phyloP scores from a whole-genome alignment of 192 early-diverging fungal genomes.

The Backusella morwellensis region DNA sequence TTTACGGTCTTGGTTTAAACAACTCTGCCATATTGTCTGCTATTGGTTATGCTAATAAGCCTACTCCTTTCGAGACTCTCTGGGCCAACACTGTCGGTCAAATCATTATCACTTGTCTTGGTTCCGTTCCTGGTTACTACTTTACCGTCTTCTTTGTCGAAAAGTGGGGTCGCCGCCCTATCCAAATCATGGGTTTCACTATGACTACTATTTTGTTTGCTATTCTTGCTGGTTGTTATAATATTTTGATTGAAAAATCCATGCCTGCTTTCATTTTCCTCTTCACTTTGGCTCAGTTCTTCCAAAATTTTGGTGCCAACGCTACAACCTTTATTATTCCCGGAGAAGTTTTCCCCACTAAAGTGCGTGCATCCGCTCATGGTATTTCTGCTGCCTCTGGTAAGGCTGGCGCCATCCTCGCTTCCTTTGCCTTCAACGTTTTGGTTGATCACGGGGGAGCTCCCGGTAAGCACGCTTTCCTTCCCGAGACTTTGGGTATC shows the following conservation, averaged over 20 bases:
- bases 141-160: conserved; percentile 82
- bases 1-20: conserved; percentile 76
- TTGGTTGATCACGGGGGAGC: conserved; percentile 46
- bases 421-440: conserved; percentile 59
- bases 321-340: conserved; percentile 79
- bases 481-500: conserved; percentile 51
- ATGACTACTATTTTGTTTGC: conserved; percentile 73
- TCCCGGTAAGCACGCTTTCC: conserved; percentile 47
- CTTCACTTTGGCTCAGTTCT: conserved; percentile 56
- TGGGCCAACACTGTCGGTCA: conserved; percentile 77
- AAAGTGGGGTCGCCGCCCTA: conserved; percentile 79
- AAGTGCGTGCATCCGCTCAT: conserved; percentile 72
- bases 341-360: conserved; percentile 73
- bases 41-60: conserved; percentile 62
- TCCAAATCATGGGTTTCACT: conserved; percentile 84
- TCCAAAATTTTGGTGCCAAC: conserved; percentile 86
- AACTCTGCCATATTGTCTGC: conserved; percentile 66
- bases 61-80: conserved; percentile 46
- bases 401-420: conserved; percentile 72
- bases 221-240: conserved; percentile 63
- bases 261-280: conserved; percentile 44
- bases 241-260: conserved; percentile 55
- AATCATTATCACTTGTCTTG: conserved; percentile 83
- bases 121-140: conserved; percentile 90
- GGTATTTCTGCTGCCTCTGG: conserved; percentile 79